These are phyloP conservation scores for Hansenula anomala DNA, from an alignment of 1,139 yeast genomes.

Conservation along the genomic window DNA sequence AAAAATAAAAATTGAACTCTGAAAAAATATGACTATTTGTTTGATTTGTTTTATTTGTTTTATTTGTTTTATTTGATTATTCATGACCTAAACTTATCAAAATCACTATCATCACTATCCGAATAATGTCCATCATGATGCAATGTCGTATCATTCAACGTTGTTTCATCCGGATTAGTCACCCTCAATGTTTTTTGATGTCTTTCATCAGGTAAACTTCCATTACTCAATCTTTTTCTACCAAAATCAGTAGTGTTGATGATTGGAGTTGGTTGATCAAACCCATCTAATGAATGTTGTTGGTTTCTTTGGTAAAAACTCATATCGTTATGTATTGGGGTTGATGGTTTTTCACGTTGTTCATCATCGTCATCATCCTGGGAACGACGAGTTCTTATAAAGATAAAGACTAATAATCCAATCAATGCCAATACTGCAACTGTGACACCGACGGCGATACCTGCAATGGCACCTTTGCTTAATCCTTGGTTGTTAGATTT, in stretches of 20 bases:
- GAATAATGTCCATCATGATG: slow-evolving; percentile 9
- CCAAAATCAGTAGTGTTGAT: slow-evolving; percentile 18
- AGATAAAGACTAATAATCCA: slow-evolving; percentile 33
- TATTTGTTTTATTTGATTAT: no score
- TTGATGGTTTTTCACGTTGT: slow-evolving; percentile 4
- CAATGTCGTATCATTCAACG: slow-evolving; percentile 14
- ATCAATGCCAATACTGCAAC: slow-evolving; percentile 40
- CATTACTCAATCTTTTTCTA: slow-evolving; percentile 52
- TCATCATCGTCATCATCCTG: slow-evolving; percentile 24
- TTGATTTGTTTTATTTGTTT: no score
- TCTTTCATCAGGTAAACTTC: slow-evolving; percentile 61
- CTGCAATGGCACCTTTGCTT: slow-evolving; percentile 69
- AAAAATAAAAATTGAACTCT: no score
- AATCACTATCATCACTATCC: slow-evolving; percentile 11
- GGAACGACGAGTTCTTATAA: slow-evolving; percentile 36
- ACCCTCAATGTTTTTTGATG: slow-evolving; percentile 24
- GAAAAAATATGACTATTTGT: no score
- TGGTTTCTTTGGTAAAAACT: background rate
- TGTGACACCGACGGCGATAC: slow-evolving; percentile 62
- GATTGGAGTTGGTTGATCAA: slow-evolving; percentile 17
- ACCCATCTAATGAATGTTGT: slow-evolving; percentile 1
- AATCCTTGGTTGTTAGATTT: slow-evolving; percentile 20
- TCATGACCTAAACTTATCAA: slow-evolving; percentile 12
- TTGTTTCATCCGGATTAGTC: slow-evolving; percentile 19
- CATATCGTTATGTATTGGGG: slow-evolving; percentile 21